Conservation (phyloP, 176 grass and related monocot species). For the Ensete glaucum region DNA sequence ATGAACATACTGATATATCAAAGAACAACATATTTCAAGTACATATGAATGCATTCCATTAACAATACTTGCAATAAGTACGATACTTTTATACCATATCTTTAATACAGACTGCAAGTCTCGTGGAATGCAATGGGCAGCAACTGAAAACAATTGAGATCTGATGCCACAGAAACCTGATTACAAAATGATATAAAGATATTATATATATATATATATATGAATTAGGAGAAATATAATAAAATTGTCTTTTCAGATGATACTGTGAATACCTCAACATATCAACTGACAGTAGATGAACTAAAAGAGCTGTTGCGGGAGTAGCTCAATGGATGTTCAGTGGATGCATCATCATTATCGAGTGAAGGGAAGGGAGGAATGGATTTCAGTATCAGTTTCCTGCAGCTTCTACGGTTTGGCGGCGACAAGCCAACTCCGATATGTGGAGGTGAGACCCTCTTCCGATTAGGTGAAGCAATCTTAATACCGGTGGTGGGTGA, state of each 20-base stretch:
- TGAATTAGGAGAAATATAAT: background rate
- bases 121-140: no score
- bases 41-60: background rate
- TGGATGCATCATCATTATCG: constrained; percentile 34
- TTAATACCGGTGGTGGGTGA: constrained; percentile 42
- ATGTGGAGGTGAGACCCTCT: constrained; percentile 87
- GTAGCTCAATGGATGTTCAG: constrained; percentile 23
- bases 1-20: no score
- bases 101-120: background rate
- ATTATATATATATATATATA: background rate
- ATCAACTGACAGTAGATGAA: constrained; percentile 29
- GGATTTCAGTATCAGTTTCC: constrained; percentile 88
- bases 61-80: background rate
- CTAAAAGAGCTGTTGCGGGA: constrained; percentile 30
- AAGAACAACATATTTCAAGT: background rate
- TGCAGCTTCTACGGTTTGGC: constrained; percentile 61
- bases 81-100: background rate
- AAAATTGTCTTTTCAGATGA: background rate
- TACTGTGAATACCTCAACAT: background rate
- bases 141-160: background rate
- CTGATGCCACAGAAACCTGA: background rate
- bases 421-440: constrained; percentile 35
- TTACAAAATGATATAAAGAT: background rate
- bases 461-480: constrained; percentile 82
- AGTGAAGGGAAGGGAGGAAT: constrained; percentile 91